Evolutionary conservation across 2,329 filamentous ascomycete genomes (phyloP), one percentile per base, ranked within the genome.

Genomic region (Fusarium nodosum): DNA sequence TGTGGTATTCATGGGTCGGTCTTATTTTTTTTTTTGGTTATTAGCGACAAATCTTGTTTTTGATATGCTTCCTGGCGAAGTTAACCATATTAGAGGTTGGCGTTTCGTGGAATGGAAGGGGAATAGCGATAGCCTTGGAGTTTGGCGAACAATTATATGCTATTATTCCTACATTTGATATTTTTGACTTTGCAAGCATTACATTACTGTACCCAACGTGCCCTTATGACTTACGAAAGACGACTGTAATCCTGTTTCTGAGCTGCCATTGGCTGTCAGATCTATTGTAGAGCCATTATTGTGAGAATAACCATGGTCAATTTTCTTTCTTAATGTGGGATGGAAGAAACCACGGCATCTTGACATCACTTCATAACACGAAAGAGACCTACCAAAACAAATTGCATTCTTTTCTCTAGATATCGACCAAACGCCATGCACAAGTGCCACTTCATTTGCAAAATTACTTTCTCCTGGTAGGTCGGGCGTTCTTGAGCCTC

Each of bases 401-500:
- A 47, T 39, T 30, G 45, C 28, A 42, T 59, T 66, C 31, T 56
- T 60, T 70, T 69, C 52, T 70, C 62, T 70, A 68, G 36, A 60
- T 36, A 44, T 53, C 5, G 47, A 54, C 66, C 63, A 51, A 69
- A 69, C 67, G 66, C 67, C 67, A 46, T 51, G 67, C 44, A 41
- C 42, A 66, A 41, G 52, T 54, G 20, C 57, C 33, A 47, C 31
- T 45, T 28, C 33, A 47, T 38, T 31, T n/a, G 52, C 53, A 16
- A 45, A 54, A 63, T 70, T 48, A 75, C 71, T 73, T 77, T 82
- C 87, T 93, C 81, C 86, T 91, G 41, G 86, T 77, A 10, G 94
- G 94, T 74, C 95, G 85, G 11, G 93, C 94, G 79, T 97, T 98
- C 88, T 99, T 98, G 77, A 91, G 91, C 78, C 84, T 89, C 77